These are phyloP conservation scores for Globisporangium polare DNA, from an alignment of 352 stramenopile species.

Conservation along the genomic window DNA sequence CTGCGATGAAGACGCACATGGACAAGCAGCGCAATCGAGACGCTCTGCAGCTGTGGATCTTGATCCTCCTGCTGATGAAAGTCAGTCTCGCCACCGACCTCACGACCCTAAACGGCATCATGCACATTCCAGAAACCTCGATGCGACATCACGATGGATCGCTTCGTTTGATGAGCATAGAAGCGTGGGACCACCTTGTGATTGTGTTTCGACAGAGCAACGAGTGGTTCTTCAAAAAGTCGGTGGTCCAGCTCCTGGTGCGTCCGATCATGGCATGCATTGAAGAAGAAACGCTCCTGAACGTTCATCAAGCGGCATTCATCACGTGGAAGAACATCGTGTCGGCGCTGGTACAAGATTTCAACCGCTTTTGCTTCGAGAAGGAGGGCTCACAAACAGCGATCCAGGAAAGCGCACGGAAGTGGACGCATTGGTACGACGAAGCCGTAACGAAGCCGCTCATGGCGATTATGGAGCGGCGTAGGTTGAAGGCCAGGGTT, in stretches of 20 bases:
- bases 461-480: slow-evolving; percentile 14
- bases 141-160: slow-evolving; percentile 44
- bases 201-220: slow-evolving; percentile 40
- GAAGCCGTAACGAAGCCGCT: slow-evolving; percentile 40
- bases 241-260: slow-evolving; percentile 42
- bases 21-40: slow-evolving; percentile 35
- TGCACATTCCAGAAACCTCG: slow-evolving; percentile 53
- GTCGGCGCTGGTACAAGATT: slow-evolving; percentile 37
- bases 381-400: slow-evolving; percentile 17
- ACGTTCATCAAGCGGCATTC: slow-evolving; percentile 46
- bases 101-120: slow-evolving; percentile 38
- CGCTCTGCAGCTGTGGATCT: slow-evolving; percentile 49
- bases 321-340: slow-evolving; percentile 47
- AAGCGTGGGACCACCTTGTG: slow-evolving; percentile 47
- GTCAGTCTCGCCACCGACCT: slow-evolving; percentile 36
- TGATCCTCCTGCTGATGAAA: slow-evolving; percentile 46
- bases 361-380: slow-evolving; percentile 35
- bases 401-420: slow-evolving; percentile 33
- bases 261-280: slow-evolving; percentile 44
- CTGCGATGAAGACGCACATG: slow-evolving; percentile 53
- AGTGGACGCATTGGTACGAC: slow-evolving; percentile 59
- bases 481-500: not conserved
- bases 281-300: slow-evolving; percentile 41
- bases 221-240: slow-evolving; percentile 60
- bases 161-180: slow-evolving; percentile 44